Conservation (phyloP, 164 flowering plant genomes). For the Vitis riparia region DNA sequence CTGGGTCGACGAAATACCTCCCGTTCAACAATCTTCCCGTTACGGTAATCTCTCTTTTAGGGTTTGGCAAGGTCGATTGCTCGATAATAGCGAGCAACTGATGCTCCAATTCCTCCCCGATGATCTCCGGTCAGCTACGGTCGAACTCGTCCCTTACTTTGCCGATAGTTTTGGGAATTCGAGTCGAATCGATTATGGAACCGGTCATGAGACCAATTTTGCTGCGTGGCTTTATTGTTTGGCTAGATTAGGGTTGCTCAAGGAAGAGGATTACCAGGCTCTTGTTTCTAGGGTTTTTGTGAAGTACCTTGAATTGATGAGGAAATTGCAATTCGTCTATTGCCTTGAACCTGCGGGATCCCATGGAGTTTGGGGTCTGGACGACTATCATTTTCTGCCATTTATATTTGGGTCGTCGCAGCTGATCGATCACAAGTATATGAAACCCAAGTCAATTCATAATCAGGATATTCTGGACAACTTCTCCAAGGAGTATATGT, state of each 20-base stretch:
- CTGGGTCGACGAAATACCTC: conserved; percentile 79
- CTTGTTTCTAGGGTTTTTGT: conserved; percentile 74
- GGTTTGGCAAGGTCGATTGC: conserved; percentile 65
- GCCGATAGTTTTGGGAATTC: conserved; percentile 62
- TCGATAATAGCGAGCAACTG: conserved; percentile 27
- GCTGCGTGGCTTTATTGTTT: conserved; percentile 70
- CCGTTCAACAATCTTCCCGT: conserved; percentile 59
- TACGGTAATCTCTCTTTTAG: conserved; percentile 81
- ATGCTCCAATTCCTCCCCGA: conserved; percentile 39
- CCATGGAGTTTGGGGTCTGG: conserved; percentile 98
- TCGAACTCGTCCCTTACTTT: conserved; percentile 62
- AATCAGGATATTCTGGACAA: conserved; percentile 87
- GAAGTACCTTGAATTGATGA: conserved; percentile 83
- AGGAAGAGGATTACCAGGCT: conserved; percentile 77
- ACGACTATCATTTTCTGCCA: conserved; percentile 93
- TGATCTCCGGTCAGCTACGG: conserved; percentile 24
- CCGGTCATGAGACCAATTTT: conserved; percentile 77
- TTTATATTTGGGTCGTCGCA: conserved; percentile 94
- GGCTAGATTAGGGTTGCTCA: conserved; percentile 55
- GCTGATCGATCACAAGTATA: conserved; percentile 93
- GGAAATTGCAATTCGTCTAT: conserved; percentile 73
- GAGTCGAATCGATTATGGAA: conserved; percentile 66
- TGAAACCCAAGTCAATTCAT: conserved; percentile 97
- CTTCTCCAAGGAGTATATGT: conserved; percentile 74
- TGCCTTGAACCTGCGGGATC: conserved; percentile 94